Evolutionary conservation across 148 eudicot species (phyloP), one percentile per base, ranked within the genome.

Genomic region (Rhododendron vialii): DNA sequence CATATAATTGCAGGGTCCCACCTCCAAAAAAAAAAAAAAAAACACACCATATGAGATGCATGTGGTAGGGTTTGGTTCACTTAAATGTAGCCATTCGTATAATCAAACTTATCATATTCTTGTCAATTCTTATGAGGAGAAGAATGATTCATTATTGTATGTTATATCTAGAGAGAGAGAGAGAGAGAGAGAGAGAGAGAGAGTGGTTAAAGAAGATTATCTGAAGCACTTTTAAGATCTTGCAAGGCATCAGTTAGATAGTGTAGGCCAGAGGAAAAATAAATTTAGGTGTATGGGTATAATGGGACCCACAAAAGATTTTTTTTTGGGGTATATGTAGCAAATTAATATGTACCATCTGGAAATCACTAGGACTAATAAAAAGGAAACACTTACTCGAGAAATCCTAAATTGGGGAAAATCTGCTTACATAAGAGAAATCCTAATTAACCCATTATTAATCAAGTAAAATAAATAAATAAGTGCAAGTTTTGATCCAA

Each of bases 21-120:
- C 67, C 50, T 48, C 15, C 53, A 24, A 75, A 69, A 26, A 28
- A 61, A 61, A 69, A 69, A 35, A 67, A 67, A 9, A 61, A 61
- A 69, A 69, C 90, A 86, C 83, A 86, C 80, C 86, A 86, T 83
- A 71, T 88, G 87, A 84, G 78, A 59, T 48, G 87, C 91, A 89
- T 87, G 88, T 89, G 91, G 89, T 85, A 33, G 88, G 86, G 80
- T 63, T 78, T 65, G 75, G 82, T 78, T 81, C 82, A 87, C 38
- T 69, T 83, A 83, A 83, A 82, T 69, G 78, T 55, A 84, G 55
- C 65, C 55, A 83, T 26, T 12, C 85, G 73, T 26, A 28, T 67
- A 41, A 65, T 76, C 74, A 84, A 78, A 38, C 24, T 57, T 63
- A 82, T 82, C 33, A 82, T 63, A 55, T 28, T 50, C 38, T 83